A percentile compares a stretch with the other conserved stretches of the same genome.
Evolutionary conservation across 2,329 filamentous ascomycete species (phyloP).

Genomic region (Aureobasidium mangrovei): DNA sequence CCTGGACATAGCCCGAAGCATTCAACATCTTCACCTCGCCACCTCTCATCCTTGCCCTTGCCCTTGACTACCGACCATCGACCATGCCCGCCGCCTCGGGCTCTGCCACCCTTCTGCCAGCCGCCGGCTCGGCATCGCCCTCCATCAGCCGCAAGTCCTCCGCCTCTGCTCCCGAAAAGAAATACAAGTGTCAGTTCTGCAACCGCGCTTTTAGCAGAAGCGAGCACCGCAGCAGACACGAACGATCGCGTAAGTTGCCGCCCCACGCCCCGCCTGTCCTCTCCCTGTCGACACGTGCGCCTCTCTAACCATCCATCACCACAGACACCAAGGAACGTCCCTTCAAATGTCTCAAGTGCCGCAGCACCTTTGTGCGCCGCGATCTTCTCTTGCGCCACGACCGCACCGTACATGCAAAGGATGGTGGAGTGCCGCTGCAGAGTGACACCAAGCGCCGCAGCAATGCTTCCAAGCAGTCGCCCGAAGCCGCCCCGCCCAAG

Average conservation of each 20-base stretch:
- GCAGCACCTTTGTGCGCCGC: slow-evolving; percentile 95
- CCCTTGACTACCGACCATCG: neutral
- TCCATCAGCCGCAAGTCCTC: slow-evolving; percentile 63
- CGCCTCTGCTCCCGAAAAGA: slow-evolving; percentile 73
- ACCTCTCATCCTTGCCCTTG: neutral
- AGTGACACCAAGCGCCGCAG: slow-evolving; percentile 82
- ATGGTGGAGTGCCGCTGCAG: slow-evolving; percentile 86
- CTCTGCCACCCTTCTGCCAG: slow-evolving; percentile 53
- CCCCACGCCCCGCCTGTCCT: neutral
- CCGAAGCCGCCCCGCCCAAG: slow-evolving; percentile 61
- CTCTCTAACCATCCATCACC: neutral
- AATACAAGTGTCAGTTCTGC: slow-evolving; percentile 99
- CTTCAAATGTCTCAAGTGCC: slow-evolving; percentile 97
- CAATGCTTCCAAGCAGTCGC: slow-evolving; percentile 48
- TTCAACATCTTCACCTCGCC: slow-evolving; percentile 18
- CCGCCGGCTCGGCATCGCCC: slow-evolving; percentile 55
- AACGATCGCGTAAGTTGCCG: slow-evolving; percentile 82
- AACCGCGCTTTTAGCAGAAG: slow-evolving; percentile 94
- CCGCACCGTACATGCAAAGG: slow-evolving; percentile 96
- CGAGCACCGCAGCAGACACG: slow-evolving; percentile 93
- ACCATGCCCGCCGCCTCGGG: slow-evolving; percentile 60
- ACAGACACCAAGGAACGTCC: slow-evolving; percentile 96
- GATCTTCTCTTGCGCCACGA: slow-evolving; percentile 95
- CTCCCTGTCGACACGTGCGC: neutral
- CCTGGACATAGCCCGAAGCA: slow-evolving; percentile 15